Percentiles rank a stretch among this genome's conserved stretches.
These are phyloP conservation scores for Paraphaeosphaeria minitans DNA, from an alignment of 2,329 filamentous ascomycete genomes.

Conservation along the genomic window DNA sequence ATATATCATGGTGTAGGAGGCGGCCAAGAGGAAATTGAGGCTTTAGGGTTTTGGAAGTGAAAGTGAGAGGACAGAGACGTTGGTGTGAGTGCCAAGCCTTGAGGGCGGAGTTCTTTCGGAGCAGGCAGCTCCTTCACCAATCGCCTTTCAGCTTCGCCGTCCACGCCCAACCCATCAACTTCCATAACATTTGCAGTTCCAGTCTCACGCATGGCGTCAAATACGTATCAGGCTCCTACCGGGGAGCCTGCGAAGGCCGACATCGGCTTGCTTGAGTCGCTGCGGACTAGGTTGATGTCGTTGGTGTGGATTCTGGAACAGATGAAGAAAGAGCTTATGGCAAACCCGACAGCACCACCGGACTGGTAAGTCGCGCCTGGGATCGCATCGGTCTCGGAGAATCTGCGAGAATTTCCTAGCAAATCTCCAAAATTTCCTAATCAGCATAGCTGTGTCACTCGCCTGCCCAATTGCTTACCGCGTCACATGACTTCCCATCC, in stretches of 20 bases:
- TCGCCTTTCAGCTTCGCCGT: slow-evolving; percentile 13
- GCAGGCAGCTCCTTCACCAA: slow-evolving; percentile 13
- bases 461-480: neutral
- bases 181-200: neutral
- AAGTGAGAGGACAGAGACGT: neutral
- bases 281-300: slow-evolving; percentile 22
- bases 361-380: slow-evolving; percentile 39
- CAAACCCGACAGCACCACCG: slow-evolving; percentile 12
- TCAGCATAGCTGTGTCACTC: neutral
- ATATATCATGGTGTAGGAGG: neutral
- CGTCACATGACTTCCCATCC: neutral
- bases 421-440: neutral
- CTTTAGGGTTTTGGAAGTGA: neutral
- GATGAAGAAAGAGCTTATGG: slow-evolving; percentile 17
- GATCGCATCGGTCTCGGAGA: neutral
- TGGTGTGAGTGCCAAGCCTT: slow-evolving; percentile 5
- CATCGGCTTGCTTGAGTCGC: slow-evolving; percentile 15
- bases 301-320: slow-evolving; percentile 19
- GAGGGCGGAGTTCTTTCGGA: neutral
- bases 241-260: slow-evolving; percentile 12
- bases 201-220: neutral
- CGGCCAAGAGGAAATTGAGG: neutral
- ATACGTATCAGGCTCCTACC: slow-evolving; percentile 8
- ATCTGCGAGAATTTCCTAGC: too few species aligned
- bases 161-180: slow-evolving; percentile 8